A percentile compares a stretch with the other conserved stretches of the same genome.
These are phyloP conservation scores for Aspergillus saccharolyticus DNA, from an alignment of 495 filamentous ascomycete species.

Conservation along the genomic window DNA sequence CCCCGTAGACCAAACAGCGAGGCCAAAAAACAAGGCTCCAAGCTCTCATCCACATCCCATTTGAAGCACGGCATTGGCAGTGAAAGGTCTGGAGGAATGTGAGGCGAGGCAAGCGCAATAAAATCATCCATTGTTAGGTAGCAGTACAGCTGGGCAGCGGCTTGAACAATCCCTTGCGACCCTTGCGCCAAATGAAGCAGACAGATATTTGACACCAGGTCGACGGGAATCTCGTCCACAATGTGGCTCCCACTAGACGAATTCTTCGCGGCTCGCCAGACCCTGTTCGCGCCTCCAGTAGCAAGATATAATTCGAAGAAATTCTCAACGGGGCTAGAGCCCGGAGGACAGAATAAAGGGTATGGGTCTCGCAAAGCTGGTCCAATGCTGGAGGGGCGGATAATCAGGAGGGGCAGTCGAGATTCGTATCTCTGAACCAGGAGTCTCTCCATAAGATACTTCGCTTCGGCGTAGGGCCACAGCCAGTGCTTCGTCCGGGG, in stretches of 20 bases:
- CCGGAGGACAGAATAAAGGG: too few relatives aligned
- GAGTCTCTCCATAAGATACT: conserved; percentile 21
- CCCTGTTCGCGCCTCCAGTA: background rate
- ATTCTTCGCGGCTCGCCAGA: background rate
- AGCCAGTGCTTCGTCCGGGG: too few relatives aligned
- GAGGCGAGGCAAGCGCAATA: background rate
- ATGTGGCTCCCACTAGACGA: background rate
- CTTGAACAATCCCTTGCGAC: conserved; percentile 15
- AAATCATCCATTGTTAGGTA: background rate
- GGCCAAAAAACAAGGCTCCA: background rate
- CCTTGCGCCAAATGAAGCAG: conserved; percentile 12
- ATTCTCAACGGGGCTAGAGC: too few relatives aligned
- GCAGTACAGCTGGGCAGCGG: conserved; percentile 7
- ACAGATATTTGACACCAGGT: conserved; percentile 13
- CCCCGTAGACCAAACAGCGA: background rate
- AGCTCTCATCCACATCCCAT: background rate
- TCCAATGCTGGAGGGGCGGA: too few relatives aligned
- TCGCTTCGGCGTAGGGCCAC: conserved; percentile 19
- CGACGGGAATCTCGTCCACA: conserved; percentile 19
- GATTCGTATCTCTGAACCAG: background rate
- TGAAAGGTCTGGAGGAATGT: background rate
- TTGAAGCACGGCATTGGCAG: background rate
- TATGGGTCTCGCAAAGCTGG: too few relatives aligned
- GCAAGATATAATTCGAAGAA: too few relatives aligned
- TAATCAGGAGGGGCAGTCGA: background rate